These are phyloP conservation scores for Cinnamomum chago DNA, from an alignment of 164 flowering plant species.

Conservation along the genomic window DNA sequence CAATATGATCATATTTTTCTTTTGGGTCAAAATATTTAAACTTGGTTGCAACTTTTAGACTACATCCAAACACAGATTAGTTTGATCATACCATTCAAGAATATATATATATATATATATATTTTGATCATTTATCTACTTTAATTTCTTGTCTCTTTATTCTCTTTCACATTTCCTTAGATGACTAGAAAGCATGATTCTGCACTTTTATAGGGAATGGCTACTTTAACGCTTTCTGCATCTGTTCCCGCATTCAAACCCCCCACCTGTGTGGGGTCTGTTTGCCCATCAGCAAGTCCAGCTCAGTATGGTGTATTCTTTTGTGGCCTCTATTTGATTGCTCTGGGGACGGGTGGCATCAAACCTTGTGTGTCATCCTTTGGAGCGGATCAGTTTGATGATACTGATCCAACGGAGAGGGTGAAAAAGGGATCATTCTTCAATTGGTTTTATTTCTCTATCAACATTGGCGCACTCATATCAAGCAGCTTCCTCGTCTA, in stretches of 20 bases:
- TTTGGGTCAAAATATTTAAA: no score
- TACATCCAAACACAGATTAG: neutral
- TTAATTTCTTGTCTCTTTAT: neutral
- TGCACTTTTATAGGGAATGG: slow-evolving; percentile 60
- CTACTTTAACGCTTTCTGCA: slow-evolving; percentile 75
- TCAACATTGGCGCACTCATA: slow-evolving; percentile 79
- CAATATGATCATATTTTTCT: neutral
- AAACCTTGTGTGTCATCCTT: slow-evolving; percentile 91
- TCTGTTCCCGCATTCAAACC: slow-evolving; percentile 68
- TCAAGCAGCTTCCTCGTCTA: slow-evolving; percentile 74
- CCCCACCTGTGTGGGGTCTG: slow-evolving; percentile 46
- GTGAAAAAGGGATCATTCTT: slow-evolving; percentile 80
- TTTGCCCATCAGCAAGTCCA: slow-evolving; percentile 63
- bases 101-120: no score
- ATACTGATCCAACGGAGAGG: slow-evolving; percentile 65
- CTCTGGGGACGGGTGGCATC: slow-evolving; percentile 86
- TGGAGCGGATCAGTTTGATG: slow-evolving; percentile 93
- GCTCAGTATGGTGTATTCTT: slow-evolving; percentile 70
- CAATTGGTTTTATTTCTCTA: slow-evolving; percentile 89
- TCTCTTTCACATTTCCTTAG: neutral
- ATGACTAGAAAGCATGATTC: neutral
- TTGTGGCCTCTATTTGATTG: slow-evolving; percentile 74
- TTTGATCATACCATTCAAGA: no score
- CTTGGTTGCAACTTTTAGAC: neutral
- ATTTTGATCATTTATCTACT: neutral